phyloP scores from a whole-genome alignment of 1,139 yeast species.

The Suhomyces panamericanus region DNA sequence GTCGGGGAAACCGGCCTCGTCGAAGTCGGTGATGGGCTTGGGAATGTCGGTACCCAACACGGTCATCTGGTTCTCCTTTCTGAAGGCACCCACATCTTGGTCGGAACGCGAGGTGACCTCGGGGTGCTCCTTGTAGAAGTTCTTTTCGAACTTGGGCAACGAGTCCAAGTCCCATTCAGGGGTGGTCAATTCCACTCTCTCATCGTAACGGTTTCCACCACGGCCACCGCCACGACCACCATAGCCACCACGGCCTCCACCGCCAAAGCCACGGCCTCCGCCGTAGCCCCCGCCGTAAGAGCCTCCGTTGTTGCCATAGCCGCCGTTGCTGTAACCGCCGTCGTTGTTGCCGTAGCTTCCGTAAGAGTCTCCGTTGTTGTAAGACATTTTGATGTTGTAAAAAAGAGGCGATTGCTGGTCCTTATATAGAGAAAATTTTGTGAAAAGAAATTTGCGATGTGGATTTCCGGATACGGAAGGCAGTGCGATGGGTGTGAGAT shows the following conservation, averaged over 20 bases:
- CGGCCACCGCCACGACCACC: constrained; percentile 35
- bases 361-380: constrained; percentile 24
- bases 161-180: constrained; percentile 80
- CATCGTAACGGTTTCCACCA: constrained; percentile 25
- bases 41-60: constrained; percentile 84
- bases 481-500: constrained; percentile 11
- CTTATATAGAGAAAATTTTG: constrained; percentile 5
- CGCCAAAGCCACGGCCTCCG: constrained; percentile 32
- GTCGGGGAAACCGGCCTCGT: constrained; percentile 96
- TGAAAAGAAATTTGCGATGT: constrained; percentile 12
- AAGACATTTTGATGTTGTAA: constrained; percentile 22
- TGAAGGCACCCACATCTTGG: constrained; percentile 69
- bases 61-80: constrained; percentile 84
- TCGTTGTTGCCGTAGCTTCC: constrained; percentile 21
- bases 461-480: constrained; percentile 21
- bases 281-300: constrained; percentile 34
- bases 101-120: constrained; percentile 73
- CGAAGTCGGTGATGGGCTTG: constrained; percentile 88
- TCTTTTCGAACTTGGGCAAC: constrained; percentile 90
- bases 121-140: constrained; percentile 87
- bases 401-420: constrained; percentile 2
- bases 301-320: constrained; percentile 26
- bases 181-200: constrained; percentile 59
- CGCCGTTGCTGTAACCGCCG: constrained; percentile 28
- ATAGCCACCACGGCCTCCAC: constrained; percentile 35